Evolutionary conservation across 345 rosid species (phyloP).

Genomic region (Murraya paniculata): DNA sequence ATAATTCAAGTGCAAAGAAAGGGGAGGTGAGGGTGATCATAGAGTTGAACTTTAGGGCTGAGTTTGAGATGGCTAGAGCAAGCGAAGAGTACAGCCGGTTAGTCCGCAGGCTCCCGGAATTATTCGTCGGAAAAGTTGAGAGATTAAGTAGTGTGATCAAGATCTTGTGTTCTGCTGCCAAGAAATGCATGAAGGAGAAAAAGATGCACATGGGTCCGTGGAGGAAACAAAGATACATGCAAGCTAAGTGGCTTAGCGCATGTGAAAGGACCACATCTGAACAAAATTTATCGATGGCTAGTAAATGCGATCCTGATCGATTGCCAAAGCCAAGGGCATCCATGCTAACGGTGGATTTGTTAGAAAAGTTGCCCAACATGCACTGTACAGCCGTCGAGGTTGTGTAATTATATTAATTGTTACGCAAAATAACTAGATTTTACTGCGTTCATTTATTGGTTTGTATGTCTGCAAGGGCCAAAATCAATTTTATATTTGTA

Average conservation of each 20-base stretch:
- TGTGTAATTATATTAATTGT: constrained; percentile 14
- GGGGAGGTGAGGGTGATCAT: constrained; percentile 43
- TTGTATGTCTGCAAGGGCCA: background rate
- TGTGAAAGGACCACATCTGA: constrained; percentile 28
- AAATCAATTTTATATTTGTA: background rate
- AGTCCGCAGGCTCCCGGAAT: constrained; percentile 38
- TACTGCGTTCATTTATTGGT: background rate
- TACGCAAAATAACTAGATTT: too few relatives aligned
- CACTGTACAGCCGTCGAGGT: constrained; percentile 40
- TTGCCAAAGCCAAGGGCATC: constrained; percentile 34
- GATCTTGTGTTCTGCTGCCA: constrained; percentile 43
- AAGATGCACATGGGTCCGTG: constrained; percentile 62
- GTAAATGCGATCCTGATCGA: constrained; percentile 12
- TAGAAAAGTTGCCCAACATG: constrained; percentile 31
- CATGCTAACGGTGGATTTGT: constrained; percentile 48
- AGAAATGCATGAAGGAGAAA: constrained; percentile 58
- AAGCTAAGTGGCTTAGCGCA: constrained; percentile 47
- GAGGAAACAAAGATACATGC: constrained; percentile 58
- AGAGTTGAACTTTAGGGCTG: constrained; percentile 45
- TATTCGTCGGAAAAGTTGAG: constrained; percentile 49
- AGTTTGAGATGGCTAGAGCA: constrained; percentile 54
- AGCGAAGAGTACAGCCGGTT: constrained; percentile 43
- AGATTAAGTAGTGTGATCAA: constrained; percentile 38
- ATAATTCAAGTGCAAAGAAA: constrained; percentile 23
- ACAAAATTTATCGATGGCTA: constrained; percentile 17